Percentiles rank a stretch among this genome's conserved stretches.
Evolutionary conservation across 257 asterid species (phyloP).

Genomic region (Dorcoceras hygrometricum): DNA sequence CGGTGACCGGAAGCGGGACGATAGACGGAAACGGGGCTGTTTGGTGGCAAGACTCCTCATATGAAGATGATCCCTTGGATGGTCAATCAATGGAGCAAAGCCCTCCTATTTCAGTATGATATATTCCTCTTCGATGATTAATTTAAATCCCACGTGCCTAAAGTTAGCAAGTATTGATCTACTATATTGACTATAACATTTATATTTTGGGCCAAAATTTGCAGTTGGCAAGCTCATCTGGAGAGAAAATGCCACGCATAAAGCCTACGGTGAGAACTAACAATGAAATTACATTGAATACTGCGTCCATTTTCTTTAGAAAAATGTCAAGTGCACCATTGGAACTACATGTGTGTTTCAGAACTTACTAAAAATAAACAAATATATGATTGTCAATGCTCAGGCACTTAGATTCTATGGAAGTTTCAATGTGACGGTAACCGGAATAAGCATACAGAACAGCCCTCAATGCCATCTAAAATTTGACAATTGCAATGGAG

Average conservation of each 20-base stretch:
- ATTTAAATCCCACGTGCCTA: neutral
- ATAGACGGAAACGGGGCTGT: slow-evolving; percentile 84
- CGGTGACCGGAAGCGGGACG: slow-evolving; percentile 65
- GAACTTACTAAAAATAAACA: too few species aligned
- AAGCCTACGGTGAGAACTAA: slow-evolving; percentile 78
- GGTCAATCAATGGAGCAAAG: slow-evolving; percentile 42
- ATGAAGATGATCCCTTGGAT: slow-evolving; percentile 60
- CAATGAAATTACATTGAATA: too few species aligned
- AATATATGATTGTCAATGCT: slow-evolving; percentile 2
- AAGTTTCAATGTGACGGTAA: slow-evolving; percentile 73
- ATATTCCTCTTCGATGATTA: too few species aligned
- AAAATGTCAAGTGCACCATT: too few species aligned
- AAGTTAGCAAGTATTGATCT: neutral
- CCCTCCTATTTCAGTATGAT: slow-evolving; percentile 23
- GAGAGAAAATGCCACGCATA: slow-evolving; percentile 66
- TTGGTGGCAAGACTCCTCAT: slow-evolving; percentile 77
- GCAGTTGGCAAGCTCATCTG: slow-evolving; percentile 47
- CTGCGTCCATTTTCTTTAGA: too few species aligned
- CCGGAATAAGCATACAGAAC: slow-evolving; percentile 70
- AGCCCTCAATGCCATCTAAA: slow-evolving; percentile 91
- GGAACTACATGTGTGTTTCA: too few species aligned
- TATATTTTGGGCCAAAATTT: slow-evolving; percentile 1
- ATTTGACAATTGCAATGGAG: slow-evolving; percentile 79
- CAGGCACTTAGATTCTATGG: slow-evolving; percentile 93
- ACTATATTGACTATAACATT: too few species aligned